These are phyloP conservation scores for Fagopyrum homotropicum DNA, from an alignment of 148 eudicot genomes.

Conservation along the genomic window DNA sequence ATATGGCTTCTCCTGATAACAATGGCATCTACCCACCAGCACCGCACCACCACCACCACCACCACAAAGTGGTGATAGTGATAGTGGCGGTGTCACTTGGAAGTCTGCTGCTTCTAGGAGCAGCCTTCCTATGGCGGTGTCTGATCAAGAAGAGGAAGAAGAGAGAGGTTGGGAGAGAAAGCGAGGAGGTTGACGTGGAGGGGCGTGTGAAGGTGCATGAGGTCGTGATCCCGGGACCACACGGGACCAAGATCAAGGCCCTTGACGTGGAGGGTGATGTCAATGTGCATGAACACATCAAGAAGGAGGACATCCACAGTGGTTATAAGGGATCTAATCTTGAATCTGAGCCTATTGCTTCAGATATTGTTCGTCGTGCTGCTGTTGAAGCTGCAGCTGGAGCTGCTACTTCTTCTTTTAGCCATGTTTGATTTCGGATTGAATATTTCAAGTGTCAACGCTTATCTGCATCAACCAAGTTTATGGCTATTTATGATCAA, in stretches of 20 bases:
- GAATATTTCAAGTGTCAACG: background rate
- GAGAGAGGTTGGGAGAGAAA: conserved; percentile 13
- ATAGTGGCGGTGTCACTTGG: conserved; percentile 26
- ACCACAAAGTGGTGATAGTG: conserved; percentile 21
- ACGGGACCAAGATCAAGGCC: conserved; percentile 21
- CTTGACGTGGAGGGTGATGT: conserved; percentile 28
- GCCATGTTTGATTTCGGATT: background rate
- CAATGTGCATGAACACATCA: conserved; percentile 19
- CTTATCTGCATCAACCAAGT: background rate
- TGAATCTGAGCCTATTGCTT: background rate
- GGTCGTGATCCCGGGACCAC: conserved; percentile 23
- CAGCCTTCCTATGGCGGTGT: conserved; percentile 22
- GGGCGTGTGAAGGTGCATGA: conserved; percentile 35
- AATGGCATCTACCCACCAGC: conserved; percentile 11
- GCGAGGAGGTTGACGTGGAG: conserved; percentile 26
- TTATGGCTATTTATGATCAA: background rate
- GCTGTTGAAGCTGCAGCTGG: background rate
- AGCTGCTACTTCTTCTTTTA: background rate
- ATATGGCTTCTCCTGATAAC: background rate
- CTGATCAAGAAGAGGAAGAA: conserved; percentile 20
- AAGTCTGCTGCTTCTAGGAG: conserved; percentile 20
- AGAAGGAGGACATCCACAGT: conserved; percentile 20
- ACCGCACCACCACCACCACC: conserved; percentile 16
- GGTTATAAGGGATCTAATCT: conserved; percentile 15
- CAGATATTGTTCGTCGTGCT: conserved; percentile 3